Evolutionary conservation across 2,329 filamentous ascomycete species (phyloP), one percentile per base, ranked within the genome.

Genomic region (Arthroderma sp.): DNA sequence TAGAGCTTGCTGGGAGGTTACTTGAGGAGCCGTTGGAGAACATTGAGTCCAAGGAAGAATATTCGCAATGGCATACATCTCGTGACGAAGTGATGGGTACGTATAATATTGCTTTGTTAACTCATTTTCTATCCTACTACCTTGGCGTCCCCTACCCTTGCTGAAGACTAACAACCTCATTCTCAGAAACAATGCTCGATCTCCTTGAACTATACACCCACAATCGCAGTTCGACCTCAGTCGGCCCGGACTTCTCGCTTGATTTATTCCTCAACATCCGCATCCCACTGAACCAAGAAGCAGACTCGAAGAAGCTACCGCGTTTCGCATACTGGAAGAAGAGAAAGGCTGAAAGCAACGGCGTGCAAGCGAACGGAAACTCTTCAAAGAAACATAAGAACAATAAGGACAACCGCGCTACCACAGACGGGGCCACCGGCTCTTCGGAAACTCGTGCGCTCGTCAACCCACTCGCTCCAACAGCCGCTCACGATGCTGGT

Each of bases 141-240:
- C 70, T 73, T 29, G 65, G 65, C 30, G 32, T 8, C 8, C 32
- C 11, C 15, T 22, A 22, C 15, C 15, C 15, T 22, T 22, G 15
- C 15, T 22, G 15, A 22, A 22, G 15, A 15, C 44, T 52, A 34
- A 51, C 36, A 7, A 9, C 29, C 6, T 69, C 69, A 49, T 66
- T 77, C 29, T 61, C 74, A 67, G 89, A 96, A 71, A 89, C 86
- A 0, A 76, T 94, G 55, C 77, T 95, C 34, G 91, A 96, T 58
- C 72, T 95, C 0, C 74, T 96, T 28, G 89, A 98, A 57, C 74
- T 96, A 2, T 96, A 95, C 63, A 91, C 86, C 0, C 84, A 94
- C 57, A 82, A 93, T 58, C 77, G 78, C 44, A 75, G 77, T 52
- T 71, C 74, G 42, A 94, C 87, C 31, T 78, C 81, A 42, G 70